Evolutionary conservation across 2,329 filamentous ascomycete genomes (phyloP).

Genomic region (Arachnomyces sp.): DNA sequence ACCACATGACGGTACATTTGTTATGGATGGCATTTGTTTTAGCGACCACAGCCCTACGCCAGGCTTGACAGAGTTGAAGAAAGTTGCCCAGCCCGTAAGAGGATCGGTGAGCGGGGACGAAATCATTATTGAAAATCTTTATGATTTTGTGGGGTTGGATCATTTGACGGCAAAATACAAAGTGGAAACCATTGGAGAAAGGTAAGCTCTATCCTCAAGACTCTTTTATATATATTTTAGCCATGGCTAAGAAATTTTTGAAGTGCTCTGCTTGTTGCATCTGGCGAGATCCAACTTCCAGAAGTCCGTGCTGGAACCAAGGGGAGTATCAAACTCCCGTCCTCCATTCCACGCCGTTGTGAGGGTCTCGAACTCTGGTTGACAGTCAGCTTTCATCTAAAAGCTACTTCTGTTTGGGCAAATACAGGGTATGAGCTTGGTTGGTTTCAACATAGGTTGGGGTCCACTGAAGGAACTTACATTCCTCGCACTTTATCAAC

Average conservation of each 20-base stretch:
- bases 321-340: constrained; percentile 10
- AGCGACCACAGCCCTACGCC: constrained; percentile 51
- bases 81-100: constrained; percentile 49
- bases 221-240: constrained; percentile 9
- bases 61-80: constrained; percentile 51
- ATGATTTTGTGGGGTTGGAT: constrained; percentile 42
- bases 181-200: constrained; percentile 36
- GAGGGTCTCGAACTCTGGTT: constrained; percentile 39
- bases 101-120: constrained; percentile 31
- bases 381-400: constrained; percentile 39
- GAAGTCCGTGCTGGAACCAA: constrained; percentile 28
- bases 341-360: constrained; percentile 14
- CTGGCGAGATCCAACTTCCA: constrained; percentile 37
- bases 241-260: constrained; percentile 5
- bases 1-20: constrained; percentile 55
- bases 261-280: constrained; percentile 22
- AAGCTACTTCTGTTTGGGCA: constrained; percentile 44
- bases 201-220: constrained; percentile 25
- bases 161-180: constrained; percentile 40
- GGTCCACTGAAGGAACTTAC: constrained; percentile 15
- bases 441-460: constrained; percentile 45
- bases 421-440: constrained; percentile 48
- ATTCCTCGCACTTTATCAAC: background rate
- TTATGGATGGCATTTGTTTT: constrained; percentile 54
- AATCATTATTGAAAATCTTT: constrained; percentile 42